Conservation (phyloP, 257 asterid genomes). For the Henckelia pumila region DNA sequence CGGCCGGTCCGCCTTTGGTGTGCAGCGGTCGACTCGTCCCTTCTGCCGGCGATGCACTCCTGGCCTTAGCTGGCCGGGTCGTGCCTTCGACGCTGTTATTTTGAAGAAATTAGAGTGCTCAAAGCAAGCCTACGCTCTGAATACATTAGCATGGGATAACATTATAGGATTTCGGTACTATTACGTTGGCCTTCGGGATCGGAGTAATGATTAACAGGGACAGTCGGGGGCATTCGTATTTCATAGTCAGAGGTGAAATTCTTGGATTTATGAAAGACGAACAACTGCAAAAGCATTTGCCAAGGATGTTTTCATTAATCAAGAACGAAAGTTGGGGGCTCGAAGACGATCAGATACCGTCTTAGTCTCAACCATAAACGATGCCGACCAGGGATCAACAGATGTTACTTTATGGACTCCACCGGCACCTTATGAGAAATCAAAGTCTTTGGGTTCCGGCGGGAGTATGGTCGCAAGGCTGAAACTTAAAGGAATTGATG, state of each 20-base stretch:
- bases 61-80: too few relatives aligned
- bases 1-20: too few relatives aligned
- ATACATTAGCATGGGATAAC: too few relatives aligned
- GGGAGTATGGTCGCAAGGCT: slow-evolving; percentile 60
- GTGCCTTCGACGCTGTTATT: too few relatives aligned
- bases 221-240: neutral
- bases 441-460: slow-evolving; percentile 53
- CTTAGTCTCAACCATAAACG: slow-evolving; percentile 26
- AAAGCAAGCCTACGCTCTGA: too few relatives aligned
- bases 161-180: too few relatives aligned
- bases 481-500: slow-evolving; percentile 25
- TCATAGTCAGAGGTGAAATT: neutral
- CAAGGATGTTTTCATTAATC: neutral
- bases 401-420: slow-evolving; percentile 33
- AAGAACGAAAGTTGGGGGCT: slow-evolving; percentile 22
- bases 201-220: too few relatives aligned
- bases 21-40: too few relatives aligned
- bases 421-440: slow-evolving; percentile 50
- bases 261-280: neutral
- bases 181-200: too few relatives aligned
- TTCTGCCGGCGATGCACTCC: too few relatives aligned
- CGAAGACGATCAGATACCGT: slow-evolving; percentile 25
- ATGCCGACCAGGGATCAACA: slow-evolving; percentile 25
- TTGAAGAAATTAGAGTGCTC: too few relatives aligned
- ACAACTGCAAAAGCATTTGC: neutral